phyloP scores from a whole-genome alignment of 2,329 filamentous ascomycete genomes.

The Cladosporium sp. region DNA sequence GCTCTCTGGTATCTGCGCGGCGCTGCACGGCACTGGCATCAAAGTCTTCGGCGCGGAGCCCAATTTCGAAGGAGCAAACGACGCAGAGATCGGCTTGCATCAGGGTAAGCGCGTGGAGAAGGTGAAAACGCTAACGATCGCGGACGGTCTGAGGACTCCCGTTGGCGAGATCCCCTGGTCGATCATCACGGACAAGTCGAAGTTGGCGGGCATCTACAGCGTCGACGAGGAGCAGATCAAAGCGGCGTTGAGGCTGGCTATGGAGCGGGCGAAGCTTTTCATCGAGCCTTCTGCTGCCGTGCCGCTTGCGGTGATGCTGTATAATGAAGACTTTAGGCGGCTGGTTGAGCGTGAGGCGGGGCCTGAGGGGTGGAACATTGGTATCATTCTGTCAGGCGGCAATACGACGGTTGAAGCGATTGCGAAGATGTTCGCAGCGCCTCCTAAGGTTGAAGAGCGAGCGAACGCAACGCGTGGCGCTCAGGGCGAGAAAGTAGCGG shows the following conservation, averaged over 20 bases:
- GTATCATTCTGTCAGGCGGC: slow-evolving; percentile 53
- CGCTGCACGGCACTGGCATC: slow-evolving; percentile 61
- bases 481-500: slow-evolving; percentile 33
- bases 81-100: slow-evolving; percentile 64
- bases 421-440: slow-evolving; percentile 42
- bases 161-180: slow-evolving; percentile 68
- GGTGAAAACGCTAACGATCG: slow-evolving; percentile 72
- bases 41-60: slow-evolving; percentile 81
- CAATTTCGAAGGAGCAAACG: slow-evolving; percentile 71
- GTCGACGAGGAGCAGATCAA: slow-evolving; percentile 77
- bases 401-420: slow-evolving; percentile 57
- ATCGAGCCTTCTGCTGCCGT: slow-evolving; percentile 83
- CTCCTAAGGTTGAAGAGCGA: slow-evolving; percentile 27
- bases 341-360: slow-evolving; percentile 65
- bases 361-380: slow-evolving; percentile 64
- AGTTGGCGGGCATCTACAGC: slow-evolving; percentile 63
- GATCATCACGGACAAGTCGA: slow-evolving; percentile 61
- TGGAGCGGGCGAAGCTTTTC: slow-evolving; percentile 82
- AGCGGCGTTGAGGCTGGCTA: slow-evolving; percentile 65
- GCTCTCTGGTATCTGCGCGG: slow-evolving; percentile 72
- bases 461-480: slow-evolving; percentile 32
- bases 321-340: slow-evolving; percentile 70
- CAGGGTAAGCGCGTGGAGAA: slow-evolving; percentile 54
- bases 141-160: slow-evolving; percentile 78
- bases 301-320: slow-evolving; percentile 70